Evolutionary conservation across 345 rosid genomes (phyloP), one percentile per base, ranked within the genome.

Genomic region (Citrus reticulata): DNA sequence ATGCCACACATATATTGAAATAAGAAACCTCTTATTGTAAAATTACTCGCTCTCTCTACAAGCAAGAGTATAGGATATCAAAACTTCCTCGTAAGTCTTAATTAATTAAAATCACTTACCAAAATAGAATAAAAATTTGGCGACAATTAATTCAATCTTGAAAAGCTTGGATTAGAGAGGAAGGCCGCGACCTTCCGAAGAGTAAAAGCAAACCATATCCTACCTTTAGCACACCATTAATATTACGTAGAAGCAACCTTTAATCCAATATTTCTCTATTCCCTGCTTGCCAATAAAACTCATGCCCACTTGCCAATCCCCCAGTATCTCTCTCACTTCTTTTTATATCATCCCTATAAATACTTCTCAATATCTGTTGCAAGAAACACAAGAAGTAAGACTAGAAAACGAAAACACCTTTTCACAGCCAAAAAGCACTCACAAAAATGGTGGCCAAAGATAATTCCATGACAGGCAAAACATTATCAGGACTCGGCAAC

Each of bases 401-500:
- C 42, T 0, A 19, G 2, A 27, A 13, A 65, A 3, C 40, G 6
- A 25, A 66, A 68, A 29, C 49, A 60, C 71, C 34, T 59, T 30
- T 60, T n/a, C 10, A 57, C 73, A 74, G 58, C 11, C 10, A 74
- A 72, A 64, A 46, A 46, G 51, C 51, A 63, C 51, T 17, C 58
- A 5, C 58, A 17, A 54, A 6, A 54, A 54, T 54, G 58, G 58
- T 1, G 58, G 58, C 88, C 25, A 66, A 66, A 20, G 49, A 66
- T 39, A 81, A 59, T 74, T 84, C 89, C 65, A 63, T 86, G 37
- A 69, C 81, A 46, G 94, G 81, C 74, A 86, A 62, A 80, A 83
- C 94, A 57, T 84, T 91, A 14, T 34, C 79, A 6, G 93, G 97
- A 22, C 46, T 91, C 0, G 91, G 94, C 2, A 95, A 89, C 86